These are phyloP conservation scores for Erodium chrysanthum DNA, from an alignment of 441 rosid genomes.

Conservation along the genomic window DNA sequence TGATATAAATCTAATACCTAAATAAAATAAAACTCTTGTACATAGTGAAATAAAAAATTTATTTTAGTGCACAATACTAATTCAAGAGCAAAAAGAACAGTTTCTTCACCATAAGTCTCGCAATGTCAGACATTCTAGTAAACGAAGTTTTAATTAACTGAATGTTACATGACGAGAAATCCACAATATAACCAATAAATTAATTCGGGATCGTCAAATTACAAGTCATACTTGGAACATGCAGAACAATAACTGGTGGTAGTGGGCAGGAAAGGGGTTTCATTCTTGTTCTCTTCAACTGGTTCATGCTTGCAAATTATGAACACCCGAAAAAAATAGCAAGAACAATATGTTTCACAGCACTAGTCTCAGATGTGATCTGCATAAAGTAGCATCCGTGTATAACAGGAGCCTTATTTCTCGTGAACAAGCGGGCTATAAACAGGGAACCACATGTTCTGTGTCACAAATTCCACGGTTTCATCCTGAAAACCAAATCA, in stretches of 20 bases:
- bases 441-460: slow-evolving; percentile 83
- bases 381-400: neutral
- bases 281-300: slow-evolving; percentile 7
- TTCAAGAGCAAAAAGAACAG: no score
- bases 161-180: neutral
- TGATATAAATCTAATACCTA: no score
- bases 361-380: neutral
- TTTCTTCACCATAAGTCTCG: no score
- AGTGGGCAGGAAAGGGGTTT: neutral
- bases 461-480: slow-evolving; percentile 47
- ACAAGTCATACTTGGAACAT: neutral
- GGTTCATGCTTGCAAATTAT: neutral
- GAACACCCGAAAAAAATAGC: neutral
- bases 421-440: slow-evolving; percentile 91
- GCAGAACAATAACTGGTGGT: neutral
- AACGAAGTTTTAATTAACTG: neutral
- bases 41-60: no score
- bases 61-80: no score
- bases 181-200: neutral
- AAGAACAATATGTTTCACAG: neutral
- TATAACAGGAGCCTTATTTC: slow-evolving; percentile 29
- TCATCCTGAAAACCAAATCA: slow-evolving; percentile 28
- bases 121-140: neutral
- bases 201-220: neutral
- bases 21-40: no score